Conservation (phyloP, 345 rosid genomes). For the Alliaria petiolata region DNA sequence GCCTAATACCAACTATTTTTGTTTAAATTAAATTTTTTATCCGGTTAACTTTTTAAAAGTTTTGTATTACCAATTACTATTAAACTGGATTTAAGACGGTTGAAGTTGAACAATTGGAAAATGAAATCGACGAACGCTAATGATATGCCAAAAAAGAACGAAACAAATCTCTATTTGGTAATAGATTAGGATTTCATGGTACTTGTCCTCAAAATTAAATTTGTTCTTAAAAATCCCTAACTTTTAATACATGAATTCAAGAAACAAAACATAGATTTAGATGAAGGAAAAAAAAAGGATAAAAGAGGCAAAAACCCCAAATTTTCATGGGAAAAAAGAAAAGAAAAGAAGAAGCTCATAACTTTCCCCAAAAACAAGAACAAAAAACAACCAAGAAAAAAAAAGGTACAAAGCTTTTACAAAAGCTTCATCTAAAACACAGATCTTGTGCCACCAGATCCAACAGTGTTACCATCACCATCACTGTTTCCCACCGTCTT, state of each 20-base stretch:
- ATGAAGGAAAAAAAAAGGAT: not conserved
- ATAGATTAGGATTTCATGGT: not conserved
- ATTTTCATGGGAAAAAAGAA: not conserved
- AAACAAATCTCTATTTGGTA: no score
- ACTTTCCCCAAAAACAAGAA: not conserved
- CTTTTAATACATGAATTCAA: conserved; percentile 14
- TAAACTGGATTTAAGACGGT: no score
- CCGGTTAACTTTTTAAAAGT: no score
- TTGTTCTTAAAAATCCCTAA: not conserved
- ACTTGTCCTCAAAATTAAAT: no score
- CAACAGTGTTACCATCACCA: not conserved
- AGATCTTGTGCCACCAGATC: not conserved
- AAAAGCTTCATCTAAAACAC: conserved; percentile 2
- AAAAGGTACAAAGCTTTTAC: not conserved
- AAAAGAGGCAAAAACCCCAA: not conserved
- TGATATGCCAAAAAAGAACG: no score
- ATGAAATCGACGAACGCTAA: no score
- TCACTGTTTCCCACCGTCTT: not conserved
- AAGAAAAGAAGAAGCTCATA: not conserved
- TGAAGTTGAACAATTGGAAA: no score
- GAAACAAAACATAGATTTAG: not conserved
- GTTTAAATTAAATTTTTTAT: no score
- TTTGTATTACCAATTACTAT: no score
- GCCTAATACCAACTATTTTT: no score
- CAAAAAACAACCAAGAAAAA: no score